phyloP scores from a whole-genome alignment of 2,329 filamentous ascomycete species.

The Venturia asperata region DNA sequence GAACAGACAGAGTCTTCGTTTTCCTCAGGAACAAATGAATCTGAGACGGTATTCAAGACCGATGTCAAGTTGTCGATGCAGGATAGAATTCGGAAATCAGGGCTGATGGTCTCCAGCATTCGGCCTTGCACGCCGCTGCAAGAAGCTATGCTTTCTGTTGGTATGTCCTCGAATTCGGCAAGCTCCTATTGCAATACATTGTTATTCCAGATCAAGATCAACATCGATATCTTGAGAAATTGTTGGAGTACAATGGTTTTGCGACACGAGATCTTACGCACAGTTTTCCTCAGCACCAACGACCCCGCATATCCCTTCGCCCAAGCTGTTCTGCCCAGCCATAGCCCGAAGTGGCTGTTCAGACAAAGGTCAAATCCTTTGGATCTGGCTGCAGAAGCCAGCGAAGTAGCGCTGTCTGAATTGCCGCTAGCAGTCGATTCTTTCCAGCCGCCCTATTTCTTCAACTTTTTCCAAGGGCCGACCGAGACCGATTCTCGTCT shows the following conservation, averaged over 20 bases:
- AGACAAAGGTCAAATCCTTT: not conserved
- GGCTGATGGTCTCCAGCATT: not conserved
- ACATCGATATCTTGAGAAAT: constrained; percentile 44
- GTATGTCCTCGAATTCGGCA: constrained; percentile 37
- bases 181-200: constrained; percentile 65
- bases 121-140: constrained; percentile 82
- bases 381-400: not conserved
- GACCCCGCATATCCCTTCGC: constrained; percentile 56
- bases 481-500: constrained; percentile 29
- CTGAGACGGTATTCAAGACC: not conserved
- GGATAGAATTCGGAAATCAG: not conserved
- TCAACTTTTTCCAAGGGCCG: constrained; percentile 26
- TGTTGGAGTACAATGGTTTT: constrained; percentile 57
- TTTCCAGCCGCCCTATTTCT: constrained; percentile 31
- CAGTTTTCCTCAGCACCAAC: constrained; percentile 63
- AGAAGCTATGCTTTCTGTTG: constrained; percentile 64
- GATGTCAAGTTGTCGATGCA: not conserved
- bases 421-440: constrained; percentile 43
- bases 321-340: constrained; percentile 58
- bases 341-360: constrained; percentile 23
- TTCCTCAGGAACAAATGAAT: not conserved
- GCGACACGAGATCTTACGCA: constrained; percentile 71
- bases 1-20: not conserved
- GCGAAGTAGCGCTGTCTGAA: constrained; percentile 26
- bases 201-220: constrained; percentile 51